Evolutionary conservation across 441 rosid genomes (phyloP), one percentile per base, ranked within the genome.

Genomic region (Mallotus japonicus): DNA sequence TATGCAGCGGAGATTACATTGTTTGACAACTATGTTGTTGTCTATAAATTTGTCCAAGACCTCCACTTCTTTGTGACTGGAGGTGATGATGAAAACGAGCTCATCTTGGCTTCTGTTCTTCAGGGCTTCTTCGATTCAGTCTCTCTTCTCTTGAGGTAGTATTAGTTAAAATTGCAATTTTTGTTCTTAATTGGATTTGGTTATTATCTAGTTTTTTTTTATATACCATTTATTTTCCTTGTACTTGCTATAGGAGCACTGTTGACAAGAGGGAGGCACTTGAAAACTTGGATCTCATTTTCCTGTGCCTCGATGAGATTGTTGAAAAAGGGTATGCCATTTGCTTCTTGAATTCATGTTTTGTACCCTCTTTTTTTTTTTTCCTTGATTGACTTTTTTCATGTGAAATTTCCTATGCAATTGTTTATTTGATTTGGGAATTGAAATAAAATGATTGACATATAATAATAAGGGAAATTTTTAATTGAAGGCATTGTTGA

Each of bases 261-360:
- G 90, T 94, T 34, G 97, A 94, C 81, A 94, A 89, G 80, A 88
- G 88, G 82, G 95, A 90, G 80, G 95, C 97, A 57, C 89, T 94
- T 61, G 95, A 92, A 86, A 94, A 90, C 77, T 78, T 94, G 73
- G 97, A 92, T 83, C 90, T 94, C 75, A 87, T 92, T 58, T 88
- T 89, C 76, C 71, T 92, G 16, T 92, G 97, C 82, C 85, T 92
- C 7, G 97, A 94, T 73, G 99, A 94, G 86, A 91, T 94, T 82
- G 82, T 90, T n/a, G 99, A 94, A 81, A 83, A 88, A 79, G 96
- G 98, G 98, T 91, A 86, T 62, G 82, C 51, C 70, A 32, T 69
- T 49, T 64, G 65, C 11, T 42, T 57, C 53, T 55, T 60, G 17
- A 59, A 49, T 49, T 14, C 56, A 46, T 42, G 16, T 15, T 0